Conservation (phyloP, 108 stramenopile genomes). For the Stephanodiscus minutulus region DNA sequence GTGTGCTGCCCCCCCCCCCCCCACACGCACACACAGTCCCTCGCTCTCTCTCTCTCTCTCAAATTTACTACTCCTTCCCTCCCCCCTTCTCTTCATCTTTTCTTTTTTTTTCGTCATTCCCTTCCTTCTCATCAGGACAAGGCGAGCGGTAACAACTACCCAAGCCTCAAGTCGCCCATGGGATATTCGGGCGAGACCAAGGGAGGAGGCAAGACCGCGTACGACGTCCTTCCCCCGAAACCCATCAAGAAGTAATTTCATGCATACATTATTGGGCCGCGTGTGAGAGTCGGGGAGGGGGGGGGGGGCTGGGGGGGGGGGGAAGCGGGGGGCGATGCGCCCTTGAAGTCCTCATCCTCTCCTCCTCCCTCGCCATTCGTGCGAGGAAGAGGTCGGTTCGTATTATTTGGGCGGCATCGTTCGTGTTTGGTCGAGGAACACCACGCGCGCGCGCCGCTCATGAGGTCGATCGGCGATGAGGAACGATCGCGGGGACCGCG, state of each 20-base stretch:
- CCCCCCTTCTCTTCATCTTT: background rate
- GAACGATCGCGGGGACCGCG: too few relatives aligned
- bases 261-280: too few relatives aligned
- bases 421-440: too few relatives aligned
- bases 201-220: constrained; percentile 73
- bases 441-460: too few relatives aligned
- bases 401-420: too few relatives aligned
- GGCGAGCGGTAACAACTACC: constrained; percentile 80
- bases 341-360: too few relatives aligned
- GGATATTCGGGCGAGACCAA: constrained; percentile 78
- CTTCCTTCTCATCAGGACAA: constrained; percentile 66
- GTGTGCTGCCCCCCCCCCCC: too few relatives aligned
- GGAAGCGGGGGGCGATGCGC: background rate
- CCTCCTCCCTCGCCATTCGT: too few relatives aligned
- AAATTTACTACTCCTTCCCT: background rate
- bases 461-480: too few relatives aligned
- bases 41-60: too few relatives aligned
- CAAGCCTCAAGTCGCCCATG: constrained; percentile 61
- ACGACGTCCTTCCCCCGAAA: constrained; percentile 80
- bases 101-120: background rate
- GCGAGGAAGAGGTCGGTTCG: too few relatives aligned
- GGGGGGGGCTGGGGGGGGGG: background rate
- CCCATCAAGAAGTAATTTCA: constrained; percentile 24
- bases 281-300: background rate
- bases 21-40: too few relatives aligned